These are phyloP conservation scores for Talaromyces liani DNA, from an alignment of 495 filamentous ascomycete species.

Conservation along the genomic window DNA sequence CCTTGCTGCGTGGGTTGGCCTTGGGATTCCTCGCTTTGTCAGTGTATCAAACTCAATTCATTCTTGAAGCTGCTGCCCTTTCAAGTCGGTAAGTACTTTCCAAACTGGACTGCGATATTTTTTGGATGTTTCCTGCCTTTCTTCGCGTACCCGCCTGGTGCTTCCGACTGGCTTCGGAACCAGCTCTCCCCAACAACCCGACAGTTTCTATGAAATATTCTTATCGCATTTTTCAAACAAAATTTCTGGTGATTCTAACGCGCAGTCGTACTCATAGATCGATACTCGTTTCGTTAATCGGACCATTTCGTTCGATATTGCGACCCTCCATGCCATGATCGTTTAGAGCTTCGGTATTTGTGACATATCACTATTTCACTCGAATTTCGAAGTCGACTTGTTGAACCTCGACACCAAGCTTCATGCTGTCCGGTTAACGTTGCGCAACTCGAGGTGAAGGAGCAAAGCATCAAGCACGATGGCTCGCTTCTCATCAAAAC, in stretches of 20 bases:
- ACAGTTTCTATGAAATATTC: neutral
- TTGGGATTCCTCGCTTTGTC: neutral
- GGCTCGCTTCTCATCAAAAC: constrained; percentile 43
- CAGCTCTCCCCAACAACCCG: neutral
- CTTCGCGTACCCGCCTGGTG: neutral
- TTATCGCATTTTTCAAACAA: neutral
- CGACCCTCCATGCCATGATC: neutral
- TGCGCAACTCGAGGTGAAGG: neutral
- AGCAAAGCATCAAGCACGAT: constrained; percentile 27
- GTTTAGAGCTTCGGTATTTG: neutral
- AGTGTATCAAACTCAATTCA: neutral
- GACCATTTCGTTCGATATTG: neutral
- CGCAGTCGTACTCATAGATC: neutral
- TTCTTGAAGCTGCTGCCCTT: neutral
- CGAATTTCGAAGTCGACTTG: neutral
- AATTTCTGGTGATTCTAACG: neutral
- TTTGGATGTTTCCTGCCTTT: neutral
- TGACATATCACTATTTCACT: neutral
- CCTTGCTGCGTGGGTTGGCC: neutral
- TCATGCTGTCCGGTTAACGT: neutral
- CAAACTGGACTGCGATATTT: neutral
- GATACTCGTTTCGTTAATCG: neutral
- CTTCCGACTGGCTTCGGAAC: neutral
- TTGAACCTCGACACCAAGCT: neutral
- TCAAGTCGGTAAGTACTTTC: neutral